These are phyloP conservation scores for Phytophthora nicotianae DNA, from an alignment of 352 stramenopile species.

Conservation along the genomic window DNA sequence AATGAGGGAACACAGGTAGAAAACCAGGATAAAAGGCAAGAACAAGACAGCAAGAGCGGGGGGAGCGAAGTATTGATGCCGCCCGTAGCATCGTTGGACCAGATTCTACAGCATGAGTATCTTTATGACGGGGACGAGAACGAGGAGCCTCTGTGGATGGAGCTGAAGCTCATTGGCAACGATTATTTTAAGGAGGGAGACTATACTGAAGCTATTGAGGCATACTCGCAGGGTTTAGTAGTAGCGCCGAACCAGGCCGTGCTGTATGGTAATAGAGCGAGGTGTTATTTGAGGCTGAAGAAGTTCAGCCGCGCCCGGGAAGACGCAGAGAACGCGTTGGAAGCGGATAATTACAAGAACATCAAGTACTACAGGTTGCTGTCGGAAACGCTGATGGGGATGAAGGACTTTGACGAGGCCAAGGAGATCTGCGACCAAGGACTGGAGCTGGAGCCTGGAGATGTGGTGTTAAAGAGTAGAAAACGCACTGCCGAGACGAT, in stretches of 20 bases:
- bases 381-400: conserved; percentile 39
- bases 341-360: conserved; percentile 29
- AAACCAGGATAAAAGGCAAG: not conserved
- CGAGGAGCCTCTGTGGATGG: conserved; percentile 31
- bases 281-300: conserved; percentile 36
- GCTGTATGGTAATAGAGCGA: conserved; percentile 42
- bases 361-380: conserved; percentile 47
- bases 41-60: not conserved
- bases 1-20: conserved; percentile 1
- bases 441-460: conserved; percentile 33
- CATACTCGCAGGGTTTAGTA: conserved; percentile 36
- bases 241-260: conserved; percentile 33
- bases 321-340: conserved; percentile 44
- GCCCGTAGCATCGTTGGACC: conserved; percentile 19
- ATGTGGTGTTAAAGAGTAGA: conserved; percentile 28
- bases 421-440: conserved; percentile 43
- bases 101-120: conserved; percentile 37
- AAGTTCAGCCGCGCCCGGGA: conserved; percentile 36
- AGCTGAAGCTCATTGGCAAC: conserved; percentile 40
- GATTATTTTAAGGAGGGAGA: conserved; percentile 42
- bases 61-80: conserved; percentile 4
- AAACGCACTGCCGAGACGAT: conserved; percentile 16
- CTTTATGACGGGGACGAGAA: conserved; percentile 30
- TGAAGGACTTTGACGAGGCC: conserved; percentile 42
- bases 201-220: conserved; percentile 38